Percentiles rank a stretch among this genome's conserved stretches.
These are phyloP conservation scores for Naganishia friedmannii DNA, from an alignment of 768 basidiomycete species.

Conservation along the genomic window DNA sequence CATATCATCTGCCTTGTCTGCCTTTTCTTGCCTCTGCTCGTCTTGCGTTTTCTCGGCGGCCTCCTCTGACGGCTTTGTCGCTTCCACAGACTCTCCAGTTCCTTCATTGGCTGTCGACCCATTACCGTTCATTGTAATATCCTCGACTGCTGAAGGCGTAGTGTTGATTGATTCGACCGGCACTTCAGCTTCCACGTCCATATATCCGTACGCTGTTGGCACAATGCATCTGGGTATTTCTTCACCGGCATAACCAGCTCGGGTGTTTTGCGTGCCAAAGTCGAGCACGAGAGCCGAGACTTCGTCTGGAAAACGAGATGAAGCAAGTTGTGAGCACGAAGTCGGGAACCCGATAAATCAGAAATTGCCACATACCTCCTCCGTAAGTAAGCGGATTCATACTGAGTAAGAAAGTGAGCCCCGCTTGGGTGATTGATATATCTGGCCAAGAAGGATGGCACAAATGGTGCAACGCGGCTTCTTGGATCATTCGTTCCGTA, in stretches of 20 bases:
- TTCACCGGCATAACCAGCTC: slow-evolving; percentile 96
- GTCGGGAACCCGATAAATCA: background rate
- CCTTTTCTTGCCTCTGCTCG: slow-evolving; percentile 4
- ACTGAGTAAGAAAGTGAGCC: background rate
- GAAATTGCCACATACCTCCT: slow-evolving; percentile 42
- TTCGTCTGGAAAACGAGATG: slow-evolving; percentile 63
- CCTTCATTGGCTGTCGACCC: background rate
- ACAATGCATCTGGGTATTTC: slow-evolving; percentile 90
- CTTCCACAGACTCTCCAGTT: background rate
- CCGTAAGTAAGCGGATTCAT: slow-evolving; percentile 43
- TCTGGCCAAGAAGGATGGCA: no score
- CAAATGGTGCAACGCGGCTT: no score
- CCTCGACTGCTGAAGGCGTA: background rate
- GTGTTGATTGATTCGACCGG: background rate
- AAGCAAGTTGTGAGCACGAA: no score
- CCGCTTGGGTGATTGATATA: no score
- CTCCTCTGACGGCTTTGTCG: background rate
- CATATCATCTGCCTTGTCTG: slow-evolving; percentile 2
- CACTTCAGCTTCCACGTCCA: slow-evolving; percentile 47
- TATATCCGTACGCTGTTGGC: slow-evolving; percentile 82
- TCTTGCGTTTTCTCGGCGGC: background rate
- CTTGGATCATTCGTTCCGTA: no score
- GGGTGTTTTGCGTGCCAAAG: slow-evolving; percentile 81
- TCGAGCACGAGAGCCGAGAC: slow-evolving; percentile 96
- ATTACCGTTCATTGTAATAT: slow-evolving; percentile 5